phyloP scores from a whole-genome alignment of 805 yeast species.

The Cyberlindnera xylosilytica region DNA sequence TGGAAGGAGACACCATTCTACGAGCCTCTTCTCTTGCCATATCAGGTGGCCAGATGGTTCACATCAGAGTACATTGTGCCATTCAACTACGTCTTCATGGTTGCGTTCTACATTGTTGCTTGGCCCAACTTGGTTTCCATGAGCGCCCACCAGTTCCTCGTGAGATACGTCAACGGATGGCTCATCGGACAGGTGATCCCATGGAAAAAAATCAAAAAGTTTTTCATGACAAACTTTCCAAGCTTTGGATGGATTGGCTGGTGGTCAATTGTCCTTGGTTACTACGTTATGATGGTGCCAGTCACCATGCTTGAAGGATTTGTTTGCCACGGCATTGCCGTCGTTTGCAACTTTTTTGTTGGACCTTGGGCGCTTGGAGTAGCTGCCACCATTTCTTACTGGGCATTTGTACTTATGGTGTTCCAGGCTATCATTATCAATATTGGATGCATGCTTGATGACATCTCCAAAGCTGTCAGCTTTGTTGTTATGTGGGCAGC shows the following conservation, averaged over 20 bases:
- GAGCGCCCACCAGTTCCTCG: background rate
- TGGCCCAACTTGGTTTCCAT: slow-evolving; percentile 1
- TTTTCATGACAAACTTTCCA: background rate
- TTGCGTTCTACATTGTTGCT: background rate
- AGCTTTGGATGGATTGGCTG: slow-evolving; percentile 8
- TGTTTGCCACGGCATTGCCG: too few relatives aligned
- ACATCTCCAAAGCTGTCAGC: too few relatives aligned
- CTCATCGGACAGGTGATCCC: slow-evolving; percentile 1
- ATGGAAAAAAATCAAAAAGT: slow-evolving; percentile 3
- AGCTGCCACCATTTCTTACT: too few relatives aligned
- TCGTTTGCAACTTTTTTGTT: too few relatives aligned
- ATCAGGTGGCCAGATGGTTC: background rate
- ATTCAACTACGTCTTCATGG: slow-evolving; percentile 8
- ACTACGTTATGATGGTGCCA: background rate
- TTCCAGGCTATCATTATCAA: too few relatives aligned
- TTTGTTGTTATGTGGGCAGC: too few relatives aligned
- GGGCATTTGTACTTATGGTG: too few relatives aligned
- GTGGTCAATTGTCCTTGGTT: slow-evolving; percentile 6
- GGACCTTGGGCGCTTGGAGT: too few relatives aligned
- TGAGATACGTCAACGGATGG: slow-evolving; percentile 8
- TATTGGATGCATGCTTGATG: too few relatives aligned
- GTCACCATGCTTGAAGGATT: too few relatives aligned
- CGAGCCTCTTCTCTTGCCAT: slow-evolving; percentile 1
- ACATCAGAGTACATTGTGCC: slow-evolving; percentile 1
- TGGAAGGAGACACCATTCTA: slow-evolving; percentile 3